Base-by-base conservation (phyloP, 306 rosid genomes). In the Citrullus mucosospermus region DNA sequence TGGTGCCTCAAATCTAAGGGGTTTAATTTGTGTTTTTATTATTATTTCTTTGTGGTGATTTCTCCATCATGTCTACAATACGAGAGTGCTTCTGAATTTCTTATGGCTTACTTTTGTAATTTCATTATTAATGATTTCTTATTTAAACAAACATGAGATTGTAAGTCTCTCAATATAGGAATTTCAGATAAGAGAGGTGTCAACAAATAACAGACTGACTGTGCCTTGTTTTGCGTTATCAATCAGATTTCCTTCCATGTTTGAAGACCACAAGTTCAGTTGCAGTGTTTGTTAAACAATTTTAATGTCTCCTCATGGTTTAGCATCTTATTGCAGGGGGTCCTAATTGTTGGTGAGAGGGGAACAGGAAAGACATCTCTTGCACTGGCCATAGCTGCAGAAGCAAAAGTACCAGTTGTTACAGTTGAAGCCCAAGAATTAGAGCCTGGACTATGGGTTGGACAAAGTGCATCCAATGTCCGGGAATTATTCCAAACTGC, bases 401-500 rank as follows among this genome's bases (percentile, higher is more conserved):
- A 94, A 86, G 96, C 98, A 73, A 92, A 79, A 89, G 98, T 94
- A 83, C 98, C 98, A 57, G 90, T 94, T 83, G 98, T 94, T 81
- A 86, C 88, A 80, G 88, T 94, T 73, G 81, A 92, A 88, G 95
- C 98, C 82, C 92, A 89, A 76, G 89, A 94, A 87, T 81, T 94
- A 88, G 98, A 94, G 84, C 93, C 97, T 78, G 98, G 98, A 81
- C 84, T 94, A 78, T 94, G 98, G 98, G 98, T 94, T 81, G 98
- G 98, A 74, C 98, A 94, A 84, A 90, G 98, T 87, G 98, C 97
- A 74, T 92, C 98, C 54, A 94, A 94, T 82, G 92, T 94, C 82
- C 91, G 98, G 60, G 98, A 94, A 86, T 82, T 94, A 84, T 92
- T 94, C 87, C 98, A 94, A 81, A 92, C 98, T 69, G 98, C 97